phyloP scores from a whole-genome alignment of 352 stramenopile genomes.

The Phytopythium montanum region DNA sequence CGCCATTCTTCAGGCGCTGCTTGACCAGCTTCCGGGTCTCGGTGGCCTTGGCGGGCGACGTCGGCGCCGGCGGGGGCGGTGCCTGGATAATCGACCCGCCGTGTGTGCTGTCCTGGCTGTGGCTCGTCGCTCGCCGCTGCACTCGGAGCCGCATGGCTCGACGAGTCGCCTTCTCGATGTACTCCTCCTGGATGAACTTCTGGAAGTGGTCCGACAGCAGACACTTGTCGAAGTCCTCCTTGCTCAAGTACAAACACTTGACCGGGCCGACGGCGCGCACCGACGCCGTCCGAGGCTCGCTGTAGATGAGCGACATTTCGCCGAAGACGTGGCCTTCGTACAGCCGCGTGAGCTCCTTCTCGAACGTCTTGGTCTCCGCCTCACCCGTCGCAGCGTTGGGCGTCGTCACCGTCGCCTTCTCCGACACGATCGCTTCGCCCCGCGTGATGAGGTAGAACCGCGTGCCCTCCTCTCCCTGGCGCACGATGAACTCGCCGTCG shows the following conservation, averaged over 20 bases:
- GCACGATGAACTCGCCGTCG: slow-evolving; percentile 87
- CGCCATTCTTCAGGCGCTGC: slow-evolving; percentile 76
- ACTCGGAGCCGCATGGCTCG: slow-evolving; percentile 76
- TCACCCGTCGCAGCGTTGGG: slow-evolving; percentile 7
- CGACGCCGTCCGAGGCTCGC: slow-evolving; percentile 77
- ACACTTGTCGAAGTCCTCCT: slow-evolving; percentile 87
- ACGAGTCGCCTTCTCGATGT: slow-evolving; percentile 82
- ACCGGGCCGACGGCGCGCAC: slow-evolving; percentile 75
- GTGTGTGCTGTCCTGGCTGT: slow-evolving; percentile 7
- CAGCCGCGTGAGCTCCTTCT: slow-evolving; percentile 78
- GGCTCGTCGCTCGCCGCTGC: slow-evolving; percentile 49
- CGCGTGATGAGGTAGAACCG: slow-evolving; percentile 90
- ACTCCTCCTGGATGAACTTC: slow-evolving; percentile 81
- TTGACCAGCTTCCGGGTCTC: slow-evolving; percentile 83
- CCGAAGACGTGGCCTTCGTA: slow-evolving; percentile 89
- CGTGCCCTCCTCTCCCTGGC: slow-evolving; percentile 84
- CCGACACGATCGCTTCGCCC: slow-evolving; percentile 78
- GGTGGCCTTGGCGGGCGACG: slow-evolving; percentile 55
- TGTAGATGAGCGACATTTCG: slow-evolving; percentile 88
- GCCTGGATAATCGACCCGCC: not conserved
- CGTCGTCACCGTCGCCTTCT: slow-evolving; percentile 38
- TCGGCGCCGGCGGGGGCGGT: slow-evolving; percentile 32
- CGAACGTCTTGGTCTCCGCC: slow-evolving; percentile 37
- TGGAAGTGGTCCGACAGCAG: slow-evolving; percentile 82
- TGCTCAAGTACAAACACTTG: slow-evolving; percentile 85